These are phyloP conservation scores for Phytophthora boehmeriae DNA, from an alignment of 352 stramenopile species.

Conservation along the genomic window DNA sequence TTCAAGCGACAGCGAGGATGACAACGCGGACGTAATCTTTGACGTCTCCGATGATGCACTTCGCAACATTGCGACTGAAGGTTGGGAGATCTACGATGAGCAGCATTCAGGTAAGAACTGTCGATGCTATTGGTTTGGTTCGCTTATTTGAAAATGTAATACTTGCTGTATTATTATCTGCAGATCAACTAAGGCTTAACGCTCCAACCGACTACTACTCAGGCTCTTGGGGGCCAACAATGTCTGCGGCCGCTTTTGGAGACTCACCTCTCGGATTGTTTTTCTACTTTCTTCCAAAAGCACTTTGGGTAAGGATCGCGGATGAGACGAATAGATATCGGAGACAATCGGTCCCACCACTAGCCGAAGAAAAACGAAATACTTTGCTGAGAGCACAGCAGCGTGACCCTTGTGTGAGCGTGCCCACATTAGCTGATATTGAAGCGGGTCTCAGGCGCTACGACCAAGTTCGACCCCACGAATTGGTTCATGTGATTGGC, in stretches of 20 bases:
- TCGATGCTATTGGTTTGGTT: slow-evolving; percentile 6
- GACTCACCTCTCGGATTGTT: slow-evolving; percentile 19
- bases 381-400: slow-evolving; percentile 1
- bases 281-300: slow-evolving; percentile 32
- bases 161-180: slow-evolving; percentile 8
- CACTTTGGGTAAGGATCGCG: slow-evolving; percentile 17
- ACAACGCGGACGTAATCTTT: slow-evolving; percentile 7
- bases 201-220: slow-evolving; percentile 16
- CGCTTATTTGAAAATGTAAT: slow-evolving; percentile 3
- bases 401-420: slow-evolving; percentile 7
- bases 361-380: neutral
- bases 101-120: slow-evolving; percentile 13
- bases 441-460: slow-evolving; percentile 8
- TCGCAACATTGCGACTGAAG: slow-evolving; percentile 10
- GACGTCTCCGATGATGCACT: slow-evolving; percentile 12
- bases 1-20: slow-evolving; percentile 13
- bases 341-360: neutral
- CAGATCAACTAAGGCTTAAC: slow-evolving; percentile 13
- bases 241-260: slow-evolving; percentile 15
- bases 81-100: slow-evolving; percentile 14
- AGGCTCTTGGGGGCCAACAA: slow-evolving; percentile 7
- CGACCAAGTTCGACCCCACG: slow-evolving; percentile 13
- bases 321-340: slow-evolving; percentile 19
- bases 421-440: slow-evolving; percentile 7
- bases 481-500: slow-evolving; percentile 15